Percentiles rank a stretch among this genome's conserved stretches.
Evolutionary conservation across 257 asterid species (phyloP).

Genomic region (Nicotiana knightiana): DNA sequence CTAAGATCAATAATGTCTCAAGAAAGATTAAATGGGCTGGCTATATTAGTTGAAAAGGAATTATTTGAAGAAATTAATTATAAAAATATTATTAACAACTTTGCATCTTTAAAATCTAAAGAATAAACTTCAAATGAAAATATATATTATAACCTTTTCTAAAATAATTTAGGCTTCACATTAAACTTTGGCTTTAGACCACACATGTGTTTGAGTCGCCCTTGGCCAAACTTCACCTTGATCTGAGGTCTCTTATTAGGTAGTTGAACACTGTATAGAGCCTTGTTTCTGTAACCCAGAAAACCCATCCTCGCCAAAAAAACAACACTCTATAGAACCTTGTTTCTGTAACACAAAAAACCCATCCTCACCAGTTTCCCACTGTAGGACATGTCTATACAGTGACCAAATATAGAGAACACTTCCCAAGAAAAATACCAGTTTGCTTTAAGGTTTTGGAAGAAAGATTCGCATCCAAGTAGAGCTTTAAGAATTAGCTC

Average conservation of each 20-base stretch:
- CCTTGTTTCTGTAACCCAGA: not conserved
- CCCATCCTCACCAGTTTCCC: not conserved
- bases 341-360: not conserved
- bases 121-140: no score
- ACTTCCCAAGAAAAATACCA: not conserved
- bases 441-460: not conserved
- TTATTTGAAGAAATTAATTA: no score
- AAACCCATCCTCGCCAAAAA: not conserved
- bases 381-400: not conserved
- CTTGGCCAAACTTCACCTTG: not conserved
- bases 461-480: not conserved
- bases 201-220: no score
- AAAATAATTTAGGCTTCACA: no score
- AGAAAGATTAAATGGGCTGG: no score
- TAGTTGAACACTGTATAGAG: not conserved
- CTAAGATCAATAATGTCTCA: no score
- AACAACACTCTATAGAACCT: not conserved
- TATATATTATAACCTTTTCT: no score
- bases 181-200: no score
- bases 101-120: no score
- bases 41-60: no score
- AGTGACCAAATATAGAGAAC: not conserved
- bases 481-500: not conserved
- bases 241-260: not conserved
- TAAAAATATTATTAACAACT: no score